phyloP scores from a whole-genome alignment of 2,329 filamentous ascomycete species.

The Talaromyces sp. region DNA sequence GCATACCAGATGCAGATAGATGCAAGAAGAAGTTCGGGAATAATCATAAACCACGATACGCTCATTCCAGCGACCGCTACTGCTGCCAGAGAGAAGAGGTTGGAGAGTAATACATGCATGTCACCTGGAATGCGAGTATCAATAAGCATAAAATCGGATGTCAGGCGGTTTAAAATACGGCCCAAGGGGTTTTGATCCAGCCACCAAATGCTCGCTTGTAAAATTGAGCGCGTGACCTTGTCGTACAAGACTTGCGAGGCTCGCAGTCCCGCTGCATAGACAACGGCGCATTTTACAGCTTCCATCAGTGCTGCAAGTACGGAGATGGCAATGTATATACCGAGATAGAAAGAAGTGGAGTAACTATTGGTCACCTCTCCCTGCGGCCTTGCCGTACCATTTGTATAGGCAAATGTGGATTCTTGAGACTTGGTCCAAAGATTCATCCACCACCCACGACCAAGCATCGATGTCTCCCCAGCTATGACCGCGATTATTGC shows the following conservation, averaged over 20 bases:
- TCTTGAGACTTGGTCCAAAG: conserved; percentile 32
- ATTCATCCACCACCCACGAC: conserved; percentile 42
- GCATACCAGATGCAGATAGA: conserved; percentile 54
- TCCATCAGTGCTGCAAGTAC: conserved; percentile 52
- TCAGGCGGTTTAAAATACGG: conserved; percentile 71
- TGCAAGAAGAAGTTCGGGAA: conserved; percentile 37
- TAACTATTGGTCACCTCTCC: not conserved
- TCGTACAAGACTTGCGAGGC: conserved; percentile 66
- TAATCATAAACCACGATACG: conserved; percentile 28
- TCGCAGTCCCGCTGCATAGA: conserved; percentile 59
- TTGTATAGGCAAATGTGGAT: no score
- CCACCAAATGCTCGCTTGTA: conserved; percentile 71
- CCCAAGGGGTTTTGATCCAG: conserved; percentile 74
- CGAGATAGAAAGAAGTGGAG: conserved; percentile 62
- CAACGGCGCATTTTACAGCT: conserved; percentile 56
- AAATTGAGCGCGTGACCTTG: conserved; percentile 58
- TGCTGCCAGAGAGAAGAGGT: conserved; percentile 57
- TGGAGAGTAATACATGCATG: conserved; percentile 54
- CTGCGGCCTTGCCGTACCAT: no score
- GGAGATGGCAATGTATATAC: conserved; percentile 60
- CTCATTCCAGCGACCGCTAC: conserved; percentile 60
- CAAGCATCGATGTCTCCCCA: not conserved
- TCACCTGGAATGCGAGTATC: conserved; percentile 63
- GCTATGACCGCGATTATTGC: conserved; percentile 28
- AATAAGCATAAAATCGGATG: conserved; percentile 67